phyloP scores from a whole-genome alignment of 176 grass and related monocot genomes.

The Sorghum bicolor region DNA sequence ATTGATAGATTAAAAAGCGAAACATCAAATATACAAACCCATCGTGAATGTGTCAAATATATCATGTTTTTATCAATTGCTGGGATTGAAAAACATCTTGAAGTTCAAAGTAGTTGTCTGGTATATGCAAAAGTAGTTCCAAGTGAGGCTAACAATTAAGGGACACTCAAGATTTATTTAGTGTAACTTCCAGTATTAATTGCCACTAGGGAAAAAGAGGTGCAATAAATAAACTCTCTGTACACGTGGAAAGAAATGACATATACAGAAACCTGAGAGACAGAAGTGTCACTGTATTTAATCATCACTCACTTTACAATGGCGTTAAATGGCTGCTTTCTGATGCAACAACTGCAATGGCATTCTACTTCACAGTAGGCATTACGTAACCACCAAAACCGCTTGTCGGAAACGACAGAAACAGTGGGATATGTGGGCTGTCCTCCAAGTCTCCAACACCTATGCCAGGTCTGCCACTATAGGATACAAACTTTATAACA shows the following conservation, averaged over 20 bases:
- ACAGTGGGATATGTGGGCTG: background rate
- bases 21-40: background rate
- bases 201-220: background rate
- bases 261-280: conserved; percentile 1
- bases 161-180: background rate
- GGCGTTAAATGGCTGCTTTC: background rate
- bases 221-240: background rate
- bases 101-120: background rate
- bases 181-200: conserved; percentile 23
- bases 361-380: background rate
- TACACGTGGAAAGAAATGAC: conserved; percentile 7
- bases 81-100: background rate
- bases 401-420: conserved; percentile 1
- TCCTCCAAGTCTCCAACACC: background rate
- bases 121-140: background rate
- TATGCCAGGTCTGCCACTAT: background rate
- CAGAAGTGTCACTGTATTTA: background rate
- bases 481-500: background rate
- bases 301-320: background rate
- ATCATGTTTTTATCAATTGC: conserved; percentile 1
- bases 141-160: background rate
- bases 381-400: background rate
- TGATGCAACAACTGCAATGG: background rate
- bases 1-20: background rate
- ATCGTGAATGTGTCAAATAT: background rate